Percentiles rank a stretch among this genome's conserved stretches.
phyloP scores from a whole-genome alignment of 1,284 basidiomycete genomes.

The Naganishia albida region DNA sequence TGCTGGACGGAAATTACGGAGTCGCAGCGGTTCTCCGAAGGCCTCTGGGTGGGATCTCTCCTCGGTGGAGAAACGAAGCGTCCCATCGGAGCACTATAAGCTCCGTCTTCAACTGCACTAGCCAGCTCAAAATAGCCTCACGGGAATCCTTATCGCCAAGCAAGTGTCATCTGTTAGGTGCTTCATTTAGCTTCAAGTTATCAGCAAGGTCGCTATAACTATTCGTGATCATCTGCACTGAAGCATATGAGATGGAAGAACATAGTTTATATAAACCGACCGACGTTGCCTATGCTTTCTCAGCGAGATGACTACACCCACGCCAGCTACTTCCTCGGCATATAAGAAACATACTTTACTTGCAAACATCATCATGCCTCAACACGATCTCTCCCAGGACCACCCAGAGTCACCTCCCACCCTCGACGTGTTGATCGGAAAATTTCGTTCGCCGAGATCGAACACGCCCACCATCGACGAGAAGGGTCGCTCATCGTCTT shows the following conservation, averaged over 20 bases:
- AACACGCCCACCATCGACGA: constrained; percentile 26
- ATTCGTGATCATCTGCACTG: background rate
- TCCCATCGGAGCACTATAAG: too few species aligned
- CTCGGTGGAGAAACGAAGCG: too few species aligned
- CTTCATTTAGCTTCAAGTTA: background rate
- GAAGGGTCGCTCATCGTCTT: constrained; percentile 16
- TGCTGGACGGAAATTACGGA: background rate
- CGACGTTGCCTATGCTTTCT: background rate
- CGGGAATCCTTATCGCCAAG: background rate
- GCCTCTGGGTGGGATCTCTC: too few species aligned
- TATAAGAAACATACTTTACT: background rate
- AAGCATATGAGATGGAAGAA: too few species aligned
- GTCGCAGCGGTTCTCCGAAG: background rate
- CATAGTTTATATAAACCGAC: background rate
- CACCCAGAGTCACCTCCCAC: constrained; percentile 8
- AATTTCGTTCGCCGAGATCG: constrained; percentile 4
- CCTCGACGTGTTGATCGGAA: constrained; percentile 1
- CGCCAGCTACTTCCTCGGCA: background rate
- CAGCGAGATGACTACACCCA: background rate
- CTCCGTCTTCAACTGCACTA: too few species aligned
- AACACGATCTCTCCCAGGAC: constrained; percentile 24
- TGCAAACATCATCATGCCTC: constrained; percentile 1
- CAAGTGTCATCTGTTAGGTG: background rate
- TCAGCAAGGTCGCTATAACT: background rate
- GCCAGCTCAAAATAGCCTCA: background rate